Base-by-base conservation (phyloP, 139 green algal species). In the Ettlia oleoabundans region DNA sequence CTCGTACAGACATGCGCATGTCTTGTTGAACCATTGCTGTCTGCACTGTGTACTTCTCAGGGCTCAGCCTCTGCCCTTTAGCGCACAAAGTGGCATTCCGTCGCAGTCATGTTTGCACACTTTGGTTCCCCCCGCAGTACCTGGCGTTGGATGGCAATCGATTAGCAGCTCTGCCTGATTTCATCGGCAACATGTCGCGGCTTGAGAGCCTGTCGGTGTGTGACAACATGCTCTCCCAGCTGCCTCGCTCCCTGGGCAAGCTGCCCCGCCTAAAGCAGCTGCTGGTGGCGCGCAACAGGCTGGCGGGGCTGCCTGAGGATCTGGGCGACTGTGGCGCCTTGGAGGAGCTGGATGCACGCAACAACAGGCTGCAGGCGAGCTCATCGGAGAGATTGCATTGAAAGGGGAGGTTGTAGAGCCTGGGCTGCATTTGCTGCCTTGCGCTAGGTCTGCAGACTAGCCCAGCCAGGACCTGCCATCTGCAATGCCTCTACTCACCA, bases 151-250 rank as follows among this genome's bases (percentile, higher is more conserved):
- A 88, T 8, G 37, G 79, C 71, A 91, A 91, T 68, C 68, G 66
- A 30, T 61, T 91, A 28, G 26, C 58, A n/a, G 21, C 22, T 32
- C 82, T 95, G 41, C 92, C 92, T 0, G 47, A 76, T 4, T 76
- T 85, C 4, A 18, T 95, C 0, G 82, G 78, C 4, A 43, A 64
- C 67, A 70, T 93, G 37, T 47, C 22, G 2, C 52, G 30, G 21
- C 87, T 95, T 66, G 88, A 93, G 52, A 76, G 41, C 8, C 82
- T 95, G 24, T 86, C 69, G 2, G 22, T 91, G 24, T 70, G 42
- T 10, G 53, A 79, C 74, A 95, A 95, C 71, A 40, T 67, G 26
- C 72, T 95, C 3, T 41, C 35, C 19, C 37, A 21, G 3, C 33
- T 95, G 42, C 91, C 92, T 5, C 26, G 21, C 43, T 55, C 19